Conservation (phyloP, 2,329 filamentous ascomycete species). For the Monilinia laxa region DNA sequence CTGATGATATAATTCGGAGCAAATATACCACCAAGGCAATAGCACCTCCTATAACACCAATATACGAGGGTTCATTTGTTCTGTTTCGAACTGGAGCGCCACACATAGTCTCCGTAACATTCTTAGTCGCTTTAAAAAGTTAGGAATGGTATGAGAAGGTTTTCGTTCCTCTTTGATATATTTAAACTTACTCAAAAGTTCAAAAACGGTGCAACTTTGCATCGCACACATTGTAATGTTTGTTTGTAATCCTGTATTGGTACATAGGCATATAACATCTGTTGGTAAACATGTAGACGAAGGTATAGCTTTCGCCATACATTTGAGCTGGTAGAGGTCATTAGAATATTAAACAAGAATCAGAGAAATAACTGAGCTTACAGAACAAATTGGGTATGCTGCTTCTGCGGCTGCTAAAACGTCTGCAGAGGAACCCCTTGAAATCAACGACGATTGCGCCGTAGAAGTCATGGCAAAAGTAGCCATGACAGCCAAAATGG, state of each 20-base stretch:
- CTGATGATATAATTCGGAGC: neutral
- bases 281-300: neutral
- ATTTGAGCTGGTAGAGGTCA: neutral
- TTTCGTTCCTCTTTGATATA: neutral
- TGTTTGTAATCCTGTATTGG: too few species aligned
- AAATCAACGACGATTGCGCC: neutral
- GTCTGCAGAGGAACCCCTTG: neutral
- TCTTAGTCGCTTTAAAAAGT: neutral
- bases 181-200: neutral
- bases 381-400: neutral
- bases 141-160: neutral
- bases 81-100: neutral
- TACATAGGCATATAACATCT: neutral
- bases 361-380: neutral
- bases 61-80: neutral
- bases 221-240: neutral
- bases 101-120: neutral
- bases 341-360: neutral
- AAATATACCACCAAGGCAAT: neutral
- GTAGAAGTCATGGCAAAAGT: neutral
- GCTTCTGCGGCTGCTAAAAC: neutral
- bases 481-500: neutral
- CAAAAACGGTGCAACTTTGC: neutral
- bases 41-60: neutral
- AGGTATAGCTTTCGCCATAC: neutral